Conservation (phyloP, 768 basidiomycete species). For the Tricholoma terreum region DNA sequence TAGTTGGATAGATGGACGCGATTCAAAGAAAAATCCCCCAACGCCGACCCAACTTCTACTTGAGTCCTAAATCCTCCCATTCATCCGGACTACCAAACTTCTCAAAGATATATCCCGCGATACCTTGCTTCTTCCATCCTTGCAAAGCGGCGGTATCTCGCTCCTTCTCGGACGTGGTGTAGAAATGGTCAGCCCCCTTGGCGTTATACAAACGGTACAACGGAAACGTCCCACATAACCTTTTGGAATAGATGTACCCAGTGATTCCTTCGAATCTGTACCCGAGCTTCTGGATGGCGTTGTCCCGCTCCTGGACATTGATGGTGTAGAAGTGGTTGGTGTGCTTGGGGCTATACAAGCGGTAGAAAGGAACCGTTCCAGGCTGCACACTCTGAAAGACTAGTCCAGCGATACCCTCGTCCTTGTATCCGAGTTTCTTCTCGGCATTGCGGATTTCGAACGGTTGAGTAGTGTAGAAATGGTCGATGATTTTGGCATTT, state of each 20-base stretch:
- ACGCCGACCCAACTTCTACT: too few relatives aligned
- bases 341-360: conserved; percentile 10
- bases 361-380: conserved; percentile 18
- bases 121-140: conserved; percentile 14
- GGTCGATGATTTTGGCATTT: conserved; percentile 2
- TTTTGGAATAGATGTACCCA: conserved; percentile 13
- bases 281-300: conserved; percentile 6
- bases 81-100: too few relatives aligned
- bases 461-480: conserved; percentile 9
- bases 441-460: conserved; percentile 7
- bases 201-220: conserved; percentile 21
- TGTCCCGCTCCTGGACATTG: conserved; percentile 9
- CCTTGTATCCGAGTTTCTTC: conserved; percentile 4
- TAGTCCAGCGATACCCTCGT: conserved; percentile 9
- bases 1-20: too few relatives aligned
- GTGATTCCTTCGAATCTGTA: conserved; percentile 16
- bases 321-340: conserved; percentile 24
- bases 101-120: conserved; percentile 15
- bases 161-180: conserved; percentile 19
- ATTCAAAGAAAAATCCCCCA: too few relatives aligned
- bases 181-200: conserved; percentile 20
- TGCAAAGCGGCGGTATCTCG: conserved; percentile 7
- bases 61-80: too few relatives aligned
- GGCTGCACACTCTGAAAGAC: conserved; percentile 10
- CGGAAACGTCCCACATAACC: conserved; percentile 9